Evolutionary conservation across 2,329 filamentous ascomycete genomes (phyloP).

Genomic region (Pseudocercospora crystallina): DNA sequence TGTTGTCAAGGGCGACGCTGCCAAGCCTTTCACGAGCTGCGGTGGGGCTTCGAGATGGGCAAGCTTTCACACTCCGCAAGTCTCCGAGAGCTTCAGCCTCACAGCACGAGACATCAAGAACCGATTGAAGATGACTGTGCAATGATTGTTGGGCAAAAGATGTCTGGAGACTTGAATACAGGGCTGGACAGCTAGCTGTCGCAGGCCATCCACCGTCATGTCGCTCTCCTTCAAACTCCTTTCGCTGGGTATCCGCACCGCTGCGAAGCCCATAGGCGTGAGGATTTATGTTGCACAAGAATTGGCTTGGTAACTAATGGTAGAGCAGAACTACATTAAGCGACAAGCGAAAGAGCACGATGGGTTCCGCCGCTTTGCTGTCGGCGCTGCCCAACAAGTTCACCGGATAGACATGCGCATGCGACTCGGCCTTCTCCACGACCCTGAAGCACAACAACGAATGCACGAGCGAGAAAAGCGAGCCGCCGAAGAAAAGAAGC

Average conservation of each 20-base stretch:
- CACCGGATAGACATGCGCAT: constrained; percentile 69
- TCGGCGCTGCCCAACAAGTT: constrained; percentile 62
- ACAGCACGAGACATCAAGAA: background rate
- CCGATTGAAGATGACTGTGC: too few relatives aligned
- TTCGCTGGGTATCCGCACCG: constrained; percentile 63
- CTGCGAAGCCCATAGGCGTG: constrained; percentile 68
- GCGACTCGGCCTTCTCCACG: constrained; percentile 64
- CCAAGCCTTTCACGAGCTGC: too few relatives aligned
- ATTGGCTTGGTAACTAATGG: constrained; percentile 4
- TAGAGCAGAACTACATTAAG: constrained; percentile 63
- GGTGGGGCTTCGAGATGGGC: background rate
- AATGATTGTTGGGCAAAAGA: too few relatives aligned
- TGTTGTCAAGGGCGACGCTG: too few relatives aligned
- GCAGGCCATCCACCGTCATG: constrained; percentile 42
- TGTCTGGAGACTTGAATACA: background rate
- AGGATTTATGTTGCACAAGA: constrained; percentile 32
- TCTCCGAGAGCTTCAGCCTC: background rate
- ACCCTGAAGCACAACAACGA: constrained; percentile 55
- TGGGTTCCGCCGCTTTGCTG: constrained; percentile 61
- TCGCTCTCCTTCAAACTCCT: constrained; percentile 67
- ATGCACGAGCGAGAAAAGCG: constrained; percentile 55
- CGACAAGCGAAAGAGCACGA: constrained; percentile 68
- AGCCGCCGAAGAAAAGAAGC: constrained; percentile 55
- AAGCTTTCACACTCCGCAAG: background rate
- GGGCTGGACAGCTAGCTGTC: constrained; percentile 1